These are phyloP conservation scores for Aeminium ludgeri DNA, from an alignment of 495 filamentous ascomycete species.

Conservation along the genomic window DNA sequence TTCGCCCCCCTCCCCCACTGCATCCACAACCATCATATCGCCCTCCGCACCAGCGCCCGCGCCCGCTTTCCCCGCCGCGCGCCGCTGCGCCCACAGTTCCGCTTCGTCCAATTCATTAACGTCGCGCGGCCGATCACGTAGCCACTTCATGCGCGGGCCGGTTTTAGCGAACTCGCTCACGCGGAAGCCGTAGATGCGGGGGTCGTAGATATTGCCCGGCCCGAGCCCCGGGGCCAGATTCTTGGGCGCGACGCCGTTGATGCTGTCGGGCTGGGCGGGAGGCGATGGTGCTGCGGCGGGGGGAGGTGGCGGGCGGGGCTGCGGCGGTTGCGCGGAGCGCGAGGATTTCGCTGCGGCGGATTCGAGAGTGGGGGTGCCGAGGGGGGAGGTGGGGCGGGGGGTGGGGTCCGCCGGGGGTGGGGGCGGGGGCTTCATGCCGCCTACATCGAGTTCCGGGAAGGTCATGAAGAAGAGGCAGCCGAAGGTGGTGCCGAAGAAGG, in stretches of 20 bases:
- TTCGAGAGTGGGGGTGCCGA: slow-evolving; percentile 17
- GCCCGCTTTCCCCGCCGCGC: neutral
- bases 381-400: slow-evolving; percentile 18
- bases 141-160: slow-evolving; percentile 92
- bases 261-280: slow-evolving; percentile 34
- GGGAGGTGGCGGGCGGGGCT: neutral
- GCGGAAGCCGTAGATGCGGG: slow-evolving; percentile 89
- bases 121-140: slow-evolving; percentile 66
- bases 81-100: slow-evolving; percentile 29
- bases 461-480: slow-evolving; percentile 92
- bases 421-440: slow-evolving; percentile 20
- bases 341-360: neutral
- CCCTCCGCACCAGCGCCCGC: slow-evolving; percentile 4
- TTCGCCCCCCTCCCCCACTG: slow-evolving; percentile 9
- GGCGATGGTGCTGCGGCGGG: neutral
- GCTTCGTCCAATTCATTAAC: slow-evolving; percentile 71
- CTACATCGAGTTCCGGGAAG: slow-evolving; percentile 83
- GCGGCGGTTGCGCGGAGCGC: neutral
- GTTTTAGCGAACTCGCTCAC: slow-evolving; percentile 74
- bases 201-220: slow-evolving; percentile 69
- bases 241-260: slow-evolving; percentile 68
- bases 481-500: slow-evolving; percentile 96
- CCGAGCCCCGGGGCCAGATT: slow-evolving; percentile 86
- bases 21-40: slow-evolving; percentile 13
- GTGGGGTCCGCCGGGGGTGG: slow-evolving; percentile 22